A percentile compares a stretch with the other conserved stretches of the same genome.
phyloP scores from a whole-genome alignment of 1,284 basidiomycete genomes.

The Irpex sp. region DNA sequence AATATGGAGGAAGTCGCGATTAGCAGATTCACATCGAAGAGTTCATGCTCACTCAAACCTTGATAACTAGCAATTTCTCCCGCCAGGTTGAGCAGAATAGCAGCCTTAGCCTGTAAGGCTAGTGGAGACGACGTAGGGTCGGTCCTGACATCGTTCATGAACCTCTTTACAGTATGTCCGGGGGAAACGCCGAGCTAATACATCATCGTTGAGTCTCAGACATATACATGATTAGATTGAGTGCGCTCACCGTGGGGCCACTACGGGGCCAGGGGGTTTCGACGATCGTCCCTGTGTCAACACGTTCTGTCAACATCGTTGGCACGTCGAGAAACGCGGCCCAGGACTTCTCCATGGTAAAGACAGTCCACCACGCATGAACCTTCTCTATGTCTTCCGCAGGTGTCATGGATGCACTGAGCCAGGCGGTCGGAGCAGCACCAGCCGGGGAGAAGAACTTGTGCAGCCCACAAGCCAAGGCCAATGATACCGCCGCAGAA shows the following conservation, averaged over 20 bases:
- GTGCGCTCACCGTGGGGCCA: slow-evolving; percentile 18
- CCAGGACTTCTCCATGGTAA: slow-evolving; percentile 38
- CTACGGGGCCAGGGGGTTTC: slow-evolving; percentile 38
- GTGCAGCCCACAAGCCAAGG: slow-evolving; percentile 33
- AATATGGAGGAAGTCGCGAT: background rate
- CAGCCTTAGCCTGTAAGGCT: slow-evolving; percentile 33
- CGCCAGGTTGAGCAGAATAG: slow-evolving; percentile 32
- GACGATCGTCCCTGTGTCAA: slow-evolving; percentile 22
- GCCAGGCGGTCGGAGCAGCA: background rate
- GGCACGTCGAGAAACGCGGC: slow-evolving; percentile 32
- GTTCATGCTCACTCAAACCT: slow-evolving; percentile 2
- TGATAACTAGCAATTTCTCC: slow-evolving; percentile 17
- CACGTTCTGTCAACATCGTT: slow-evolving; percentile 24
- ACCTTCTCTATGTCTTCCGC: slow-evolving; percentile 38
- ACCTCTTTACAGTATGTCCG: slow-evolving; percentile 16
- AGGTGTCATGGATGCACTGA: slow-evolving; percentile 17
- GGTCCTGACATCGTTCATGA: slow-evolving; percentile 14
- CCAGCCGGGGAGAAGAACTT: slow-evolving; percentile 12
- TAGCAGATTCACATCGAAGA: background rate
- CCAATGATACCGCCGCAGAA: slow-evolving; percentile 36
- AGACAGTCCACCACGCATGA: slow-evolving; percentile 41
- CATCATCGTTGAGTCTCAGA: background rate
- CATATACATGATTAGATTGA: background rate
- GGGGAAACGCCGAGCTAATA: background rate
- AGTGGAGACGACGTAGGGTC: slow-evolving; percentile 21